Conservation (phyloP, 176 grass and related monocot species). For the barley (Hordeum vulgare) region MorexV3_pseudomolecules_assembly NC_058522.1:428662733-428663232, state of each 20-base stretch:
- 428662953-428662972: neutral
- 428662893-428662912: no score
- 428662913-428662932: no score
- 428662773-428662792: constrained; percentile 1
- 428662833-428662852: neutral
- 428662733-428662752: neutral
- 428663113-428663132: constrained; percentile 90
- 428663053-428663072: neutral
- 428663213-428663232: constrained; percentile 78
- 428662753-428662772: neutral
- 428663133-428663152: constrained; percentile 64
- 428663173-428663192: constrained; percentile 96
- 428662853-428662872: no score
- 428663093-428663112: neutral
- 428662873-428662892: no score
- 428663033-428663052: neutral
- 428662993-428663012: neutral
- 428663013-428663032: no score
- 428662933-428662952: neutral
- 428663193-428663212: constrained; percentile 91
- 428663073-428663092: neutral
- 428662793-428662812: neutral
- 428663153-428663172: constrained; percentile 88
- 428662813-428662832: neutral
- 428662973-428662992: neutral